These are phyloP conservation scores for Quercus cerris DNA, from an alignment of 306 rosid genomes.

Conservation along the genomic window DNA sequence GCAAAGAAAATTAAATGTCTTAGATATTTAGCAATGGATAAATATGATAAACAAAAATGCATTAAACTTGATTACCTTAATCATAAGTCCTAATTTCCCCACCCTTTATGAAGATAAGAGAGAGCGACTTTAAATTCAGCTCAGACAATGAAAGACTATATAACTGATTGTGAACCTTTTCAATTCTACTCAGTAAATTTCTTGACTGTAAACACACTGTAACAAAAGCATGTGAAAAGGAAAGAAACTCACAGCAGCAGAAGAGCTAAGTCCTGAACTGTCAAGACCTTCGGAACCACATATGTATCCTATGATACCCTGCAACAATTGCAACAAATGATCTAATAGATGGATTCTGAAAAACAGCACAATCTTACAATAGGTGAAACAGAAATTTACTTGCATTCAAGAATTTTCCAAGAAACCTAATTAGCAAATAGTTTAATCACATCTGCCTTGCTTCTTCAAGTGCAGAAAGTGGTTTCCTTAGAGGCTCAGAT, in stretches of 20 bases:
- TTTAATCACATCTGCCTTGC: background rate
- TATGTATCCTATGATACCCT: conserved; percentile 84
- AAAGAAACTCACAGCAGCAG: conserved; percentile 85
- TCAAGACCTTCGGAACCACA: conserved; percentile 78
- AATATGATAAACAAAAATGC: background rate
- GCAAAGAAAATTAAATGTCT: background rate
- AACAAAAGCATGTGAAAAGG: conserved; percentile 18
- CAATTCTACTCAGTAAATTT: conserved; percentile 11
- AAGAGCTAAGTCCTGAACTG: conserved; percentile 96
- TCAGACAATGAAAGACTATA: background rate
- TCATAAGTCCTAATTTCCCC: background rate
- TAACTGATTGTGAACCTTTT: conserved; percentile 6
- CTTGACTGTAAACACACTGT: conserved; percentile 14
- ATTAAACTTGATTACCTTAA: background rate
- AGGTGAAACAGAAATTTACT: background rate
- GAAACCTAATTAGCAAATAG: background rate
- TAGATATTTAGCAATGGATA: background rate
- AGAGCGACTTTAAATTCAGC: background rate
- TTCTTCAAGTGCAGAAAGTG: background rate
- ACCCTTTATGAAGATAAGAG: background rate
- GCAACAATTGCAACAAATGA: conserved; percentile 32
- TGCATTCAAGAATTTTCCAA: background rate
- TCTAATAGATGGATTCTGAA: background rate
- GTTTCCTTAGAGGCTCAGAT: background rate
- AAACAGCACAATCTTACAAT: background rate